phyloP scores from a whole-genome alignment of 768 basidiomycete genomes.

The Punctularia strigosozonata region DNA sequence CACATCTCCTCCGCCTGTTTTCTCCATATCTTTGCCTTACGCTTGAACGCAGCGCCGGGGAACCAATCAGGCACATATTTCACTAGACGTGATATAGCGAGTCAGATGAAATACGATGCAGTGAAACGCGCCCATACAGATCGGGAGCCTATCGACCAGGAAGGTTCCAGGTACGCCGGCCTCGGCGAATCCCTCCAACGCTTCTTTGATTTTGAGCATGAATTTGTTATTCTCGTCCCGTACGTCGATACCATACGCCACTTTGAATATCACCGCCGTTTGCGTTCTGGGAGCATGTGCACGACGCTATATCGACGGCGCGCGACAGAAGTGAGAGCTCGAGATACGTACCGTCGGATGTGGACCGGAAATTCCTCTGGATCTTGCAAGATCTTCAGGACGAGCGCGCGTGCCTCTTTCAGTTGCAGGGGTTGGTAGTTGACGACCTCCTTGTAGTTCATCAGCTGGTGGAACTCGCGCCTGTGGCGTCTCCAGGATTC shows the following conservation, averaged over 20 bases:
- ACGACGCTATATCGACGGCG: neutral
- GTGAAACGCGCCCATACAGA: constrained; percentile 2
- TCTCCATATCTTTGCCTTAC: constrained; percentile 1
- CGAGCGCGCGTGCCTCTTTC: neutral
- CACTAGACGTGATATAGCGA: constrained; percentile 2
- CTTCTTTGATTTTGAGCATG: constrained; percentile 3
- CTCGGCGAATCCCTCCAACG: neutral
- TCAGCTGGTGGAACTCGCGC: neutral
- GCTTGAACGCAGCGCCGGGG: constrained; percentile 9
- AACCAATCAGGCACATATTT: constrained; percentile 10
- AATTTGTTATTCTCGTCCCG: constrained; percentile 1
- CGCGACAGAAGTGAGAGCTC: neutral
- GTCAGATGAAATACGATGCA: neutral
- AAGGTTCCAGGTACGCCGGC: constrained; percentile 3
- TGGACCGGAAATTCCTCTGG: constrained; percentile 5
- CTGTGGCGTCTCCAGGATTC: constrained; percentile 2
- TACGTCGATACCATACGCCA: constrained; percentile 1
- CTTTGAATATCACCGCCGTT: neutral
- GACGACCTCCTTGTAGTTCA: neutral
- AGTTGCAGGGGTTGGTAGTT: neutral
- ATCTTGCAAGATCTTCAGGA: constrained; percentile 1
- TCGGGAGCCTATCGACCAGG: constrained; percentile 6
- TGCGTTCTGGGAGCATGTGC: constrained; percentile 1
- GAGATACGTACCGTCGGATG: constrained; percentile 6
- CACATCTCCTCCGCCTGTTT: constrained; percentile 4